A percentile compares a stretch with the other conserved stretches of the same genome.
Conservation (phyloP, 805 yeast genomes). For the Lipomyces chichibuensis region DNA sequence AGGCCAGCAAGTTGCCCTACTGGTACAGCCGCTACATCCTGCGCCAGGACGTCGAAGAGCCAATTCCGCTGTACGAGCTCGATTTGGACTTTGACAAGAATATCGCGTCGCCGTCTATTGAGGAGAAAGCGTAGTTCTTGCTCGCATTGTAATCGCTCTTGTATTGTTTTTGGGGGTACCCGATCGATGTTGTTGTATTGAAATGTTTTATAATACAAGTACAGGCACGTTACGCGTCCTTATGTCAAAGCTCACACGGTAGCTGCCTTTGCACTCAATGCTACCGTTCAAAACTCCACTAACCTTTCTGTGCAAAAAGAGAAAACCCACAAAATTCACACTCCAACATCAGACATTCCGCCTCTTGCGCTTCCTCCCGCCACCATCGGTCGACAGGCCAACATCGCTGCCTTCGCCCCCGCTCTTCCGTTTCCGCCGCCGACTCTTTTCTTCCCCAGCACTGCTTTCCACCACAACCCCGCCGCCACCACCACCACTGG, state of each 20-base stretch:
- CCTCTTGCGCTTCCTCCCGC: neutral
- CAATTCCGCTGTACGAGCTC: constrained; percentile 10
- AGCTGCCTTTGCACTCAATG: no score
- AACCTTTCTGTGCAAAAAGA: no score
- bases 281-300: no score
- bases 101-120: neutral
- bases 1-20: constrained; percentile 48
- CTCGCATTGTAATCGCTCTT: neutral
- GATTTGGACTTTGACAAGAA: neutral
- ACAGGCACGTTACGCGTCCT: no score
- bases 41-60: constrained; percentile 14
- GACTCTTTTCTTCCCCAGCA: constrained; percentile 12
- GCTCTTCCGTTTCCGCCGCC: constrained; percentile 1
- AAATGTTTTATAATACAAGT: no score
- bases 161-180: no score
- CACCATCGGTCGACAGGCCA: constrained; percentile 4
- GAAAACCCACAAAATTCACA: no score
- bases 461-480: constrained; percentile 4
- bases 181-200: no score
- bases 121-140: neutral
- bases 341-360: neutral
- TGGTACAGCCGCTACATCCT: constrained; percentile 39
- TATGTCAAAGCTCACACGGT: no score
- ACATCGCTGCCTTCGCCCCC: neutral
- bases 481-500: constrained; percentile 12